Evolutionary conservation across 1,284 basidiomycete species (phyloP), one percentile per base, ranked within the genome.

Genomic region (Heterobasidion irregulare): DNA sequence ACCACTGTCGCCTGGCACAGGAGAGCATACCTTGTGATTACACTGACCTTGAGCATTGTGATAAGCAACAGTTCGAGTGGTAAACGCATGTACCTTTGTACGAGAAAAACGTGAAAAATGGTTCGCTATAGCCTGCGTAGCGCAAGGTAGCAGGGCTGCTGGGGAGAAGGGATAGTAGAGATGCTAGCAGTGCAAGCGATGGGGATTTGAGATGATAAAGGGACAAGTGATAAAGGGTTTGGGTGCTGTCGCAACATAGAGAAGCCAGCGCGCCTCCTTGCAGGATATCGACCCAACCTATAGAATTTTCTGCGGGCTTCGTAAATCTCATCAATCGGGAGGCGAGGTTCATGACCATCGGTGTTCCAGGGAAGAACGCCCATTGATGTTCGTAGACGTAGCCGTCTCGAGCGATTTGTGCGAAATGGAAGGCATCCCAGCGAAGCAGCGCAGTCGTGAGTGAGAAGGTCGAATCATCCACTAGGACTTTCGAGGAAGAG

Each of bases 371-470:
- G 59, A 94, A 81, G 66, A 94, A 98, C 0, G 96, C 96, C 74
- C 91, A 89, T 63, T 91, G 78, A 64, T 97, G 80, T 68, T 98
- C 96, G 67, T 82, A 85, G 5, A 70, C 66, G 67, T 96, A 91
- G 9, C 80, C 80, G 15, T 81, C 70, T 12, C 74, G 61, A 0
- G 90, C 89, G 50, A 92, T 79, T 58, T 79, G 75, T 1, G 72
- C 63, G 67, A 94, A 98, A 70, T 98, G 87, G 57, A 98, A 78
- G 1, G 79, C 77, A 65, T 98, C 96, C 96, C 96, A 98, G 59
- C 94, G 83, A n/a, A 92, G 71, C 2, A 81, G 61, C 1, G 75
- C 63, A 10, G 65, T 68, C 0, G 66, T 56, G 4, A 65, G 53
- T 2, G 57, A 50, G 3, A 55, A 47, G 2, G 55, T 47, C 57